phyloP scores from a whole-genome alignment of 148 eudicot genomes.

The Camellia granthamiana region DNA sequence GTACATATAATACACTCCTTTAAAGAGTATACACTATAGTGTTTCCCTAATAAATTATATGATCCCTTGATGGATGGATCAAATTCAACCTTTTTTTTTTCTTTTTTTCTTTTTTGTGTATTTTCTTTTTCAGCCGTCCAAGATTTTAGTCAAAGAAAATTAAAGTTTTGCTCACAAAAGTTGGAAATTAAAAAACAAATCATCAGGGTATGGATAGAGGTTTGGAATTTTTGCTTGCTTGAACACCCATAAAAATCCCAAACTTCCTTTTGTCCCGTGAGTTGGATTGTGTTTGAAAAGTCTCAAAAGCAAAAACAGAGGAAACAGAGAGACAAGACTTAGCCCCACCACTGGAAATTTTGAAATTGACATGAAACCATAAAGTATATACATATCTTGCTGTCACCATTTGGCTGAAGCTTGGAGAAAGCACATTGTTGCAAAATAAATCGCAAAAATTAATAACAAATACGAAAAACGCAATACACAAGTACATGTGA shows the following conservation, averaged over 20 bases:
- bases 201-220: constrained; percentile 2
- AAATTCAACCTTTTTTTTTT: constrained; percentile 3
- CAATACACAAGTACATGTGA: no score
- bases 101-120: not conserved
- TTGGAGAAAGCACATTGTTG: not conserved
- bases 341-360: constrained; percentile 17
- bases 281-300: not conserved
- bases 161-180: not conserved
- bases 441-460: no score
- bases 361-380: constrained; percentile 2
- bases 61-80: constrained; percentile 12
- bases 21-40: no score
- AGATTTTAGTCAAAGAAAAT: constrained; percentile 11
- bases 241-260: not conserved
- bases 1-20: no score
- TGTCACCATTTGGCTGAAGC: constrained; percentile 1
- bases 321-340: constrained; percentile 8
- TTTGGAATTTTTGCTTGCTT: constrained; percentile 18
- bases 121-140: constrained; percentile 14
- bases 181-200: not conserved
- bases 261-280: not conserved
- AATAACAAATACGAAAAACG: no score
- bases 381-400: not conserved
- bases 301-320: constrained; percentile 10
- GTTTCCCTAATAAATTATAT: not conserved